Base-by-base conservation (phyloP, 345 rosid species). In the Lepidium sativum region DNA sequence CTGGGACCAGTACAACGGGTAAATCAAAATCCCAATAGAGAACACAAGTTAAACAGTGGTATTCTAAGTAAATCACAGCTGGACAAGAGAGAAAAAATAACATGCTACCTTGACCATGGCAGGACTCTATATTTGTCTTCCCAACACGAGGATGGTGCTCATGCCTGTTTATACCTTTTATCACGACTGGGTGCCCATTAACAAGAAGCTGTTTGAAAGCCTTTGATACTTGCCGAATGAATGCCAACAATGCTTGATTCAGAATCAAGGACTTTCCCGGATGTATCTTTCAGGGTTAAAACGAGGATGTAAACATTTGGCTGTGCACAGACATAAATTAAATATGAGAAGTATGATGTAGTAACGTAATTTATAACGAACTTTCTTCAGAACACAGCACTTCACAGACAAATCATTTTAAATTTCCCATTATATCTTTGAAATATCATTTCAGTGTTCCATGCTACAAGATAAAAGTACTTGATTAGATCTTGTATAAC, bases 81-180 rank as follows among this genome's bases (percentile, higher is more conserved):
- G 47, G 47, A 66, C 16, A 53, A 58, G 68, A 64, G 50, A 12
- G 48, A 44, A 53, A 42, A 13, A 48, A 40, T 10, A 53, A 13
- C n/a, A 42, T n/a, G 56, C 54, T 35, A 94, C 99, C 96, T 88
- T 90, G 73, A 94, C 81, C 96, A 94, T 90, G 82, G 82, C 99
- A 94, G 29, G 99, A 81, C 73, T 94, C 99, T 35, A 90, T 80
- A 78, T 90, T 94, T 35, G 92, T 86, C 86, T 94, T 94, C 74
- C 99, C 99, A 38, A 94, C 55, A 61, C 99, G 85, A 32, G 99
- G 99, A 78, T 94, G 99, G 84, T 94, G 99, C 69, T 94, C 99
- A 63, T 94, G 99, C 81, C 99, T 84, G 81, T 94, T 94, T 69
- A 85, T 97, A 55, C 99, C 99, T 84, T 88, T 88, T 41, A 94